These are phyloP conservation scores for Canariomyces notabilis DNA, from an alignment of 2,329 filamentous ascomycete species.

Conservation along the genomic window DNA sequence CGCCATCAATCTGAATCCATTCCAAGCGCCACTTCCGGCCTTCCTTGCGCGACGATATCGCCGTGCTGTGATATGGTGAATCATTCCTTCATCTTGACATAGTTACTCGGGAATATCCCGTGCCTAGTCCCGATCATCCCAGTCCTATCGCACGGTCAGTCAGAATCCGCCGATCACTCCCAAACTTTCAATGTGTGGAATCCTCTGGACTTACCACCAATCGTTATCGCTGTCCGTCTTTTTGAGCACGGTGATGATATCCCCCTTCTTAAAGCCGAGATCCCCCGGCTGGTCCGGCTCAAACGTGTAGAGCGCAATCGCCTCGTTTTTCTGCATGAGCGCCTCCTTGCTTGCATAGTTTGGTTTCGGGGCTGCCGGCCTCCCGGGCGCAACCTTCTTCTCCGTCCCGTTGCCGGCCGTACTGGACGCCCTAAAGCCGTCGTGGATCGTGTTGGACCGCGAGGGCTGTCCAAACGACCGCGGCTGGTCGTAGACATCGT, in stretches of 20 bases:
- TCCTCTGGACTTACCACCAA: conserved; percentile 66
- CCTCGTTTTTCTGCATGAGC: conserved; percentile 66
- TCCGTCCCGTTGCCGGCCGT: conserved; percentile 40
- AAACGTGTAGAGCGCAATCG: conserved; percentile 87
- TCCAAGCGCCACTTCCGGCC: no score
- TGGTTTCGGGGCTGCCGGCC: conserved; percentile 86
- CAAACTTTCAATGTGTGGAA: neutral
- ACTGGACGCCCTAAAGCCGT: conserved; percentile 24
- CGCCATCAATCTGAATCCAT: no score
- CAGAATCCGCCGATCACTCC: neutral
- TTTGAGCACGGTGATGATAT: conserved; percentile 91
- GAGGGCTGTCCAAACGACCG: conserved; percentile 34
- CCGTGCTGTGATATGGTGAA: no score
- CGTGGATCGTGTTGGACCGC: conserved; percentile 49
- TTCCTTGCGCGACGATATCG: no score
- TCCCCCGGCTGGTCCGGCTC: conserved; percentile 91
- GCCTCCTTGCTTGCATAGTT: conserved; percentile 62
- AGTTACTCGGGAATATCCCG: conserved; percentile 88
- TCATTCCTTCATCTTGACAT: conserved; percentile 61
- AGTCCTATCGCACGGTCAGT: conserved; percentile 53
- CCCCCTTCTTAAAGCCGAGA: conserved; percentile 93
- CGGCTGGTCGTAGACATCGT: conserved; percentile 65
- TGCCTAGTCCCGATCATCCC: conserved; percentile 78
- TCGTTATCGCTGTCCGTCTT: conserved; percentile 90
- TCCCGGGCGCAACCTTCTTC: conserved; percentile 57